These are phyloP conservation scores for Alternaria triticimaculans DNA, from an alignment of 2,329 filamentous ascomycete genomes.

Conservation along the genomic window DNA sequence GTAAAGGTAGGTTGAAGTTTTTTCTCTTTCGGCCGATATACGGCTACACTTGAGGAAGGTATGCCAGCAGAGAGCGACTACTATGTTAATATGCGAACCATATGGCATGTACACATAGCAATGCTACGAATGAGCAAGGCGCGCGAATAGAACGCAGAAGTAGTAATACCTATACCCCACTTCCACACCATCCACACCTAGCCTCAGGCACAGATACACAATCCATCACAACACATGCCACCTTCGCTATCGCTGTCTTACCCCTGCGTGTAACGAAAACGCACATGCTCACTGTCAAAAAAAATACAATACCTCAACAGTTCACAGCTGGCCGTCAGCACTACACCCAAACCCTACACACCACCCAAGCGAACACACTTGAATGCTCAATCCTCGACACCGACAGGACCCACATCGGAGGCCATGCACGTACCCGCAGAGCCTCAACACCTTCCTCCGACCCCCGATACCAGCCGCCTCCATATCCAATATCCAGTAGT, in stretches of 20 bases:
- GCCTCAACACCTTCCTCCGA: neutral
- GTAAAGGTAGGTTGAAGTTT: neutral
- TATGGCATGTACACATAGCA: neutral
- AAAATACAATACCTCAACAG: neutral
- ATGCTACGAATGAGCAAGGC: neutral
- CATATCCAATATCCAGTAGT: neutral
- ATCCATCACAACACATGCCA: neutral
- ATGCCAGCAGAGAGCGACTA: neutral
- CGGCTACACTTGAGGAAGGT: neutral
- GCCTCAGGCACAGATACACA: neutral
- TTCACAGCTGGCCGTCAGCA: neutral
- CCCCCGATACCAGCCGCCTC: neutral
- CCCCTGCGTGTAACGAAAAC: neutral
- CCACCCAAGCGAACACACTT: neutral
- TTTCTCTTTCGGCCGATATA: neutral
- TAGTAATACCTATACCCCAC: neutral
- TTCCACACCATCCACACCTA: neutral
- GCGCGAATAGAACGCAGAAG: too few relatives aligned
- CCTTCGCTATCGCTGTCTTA: neutral
- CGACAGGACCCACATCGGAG: neutral
- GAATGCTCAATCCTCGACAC: neutral
- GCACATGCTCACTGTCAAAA: neutral
- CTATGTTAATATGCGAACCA: neutral
- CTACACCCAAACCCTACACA: neutral
- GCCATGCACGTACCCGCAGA: slow-evolving; percentile 1